phyloP scores from a whole-genome alignment of 2,329 filamentous ascomycete species.

The Eurotiales sp. region DNA sequence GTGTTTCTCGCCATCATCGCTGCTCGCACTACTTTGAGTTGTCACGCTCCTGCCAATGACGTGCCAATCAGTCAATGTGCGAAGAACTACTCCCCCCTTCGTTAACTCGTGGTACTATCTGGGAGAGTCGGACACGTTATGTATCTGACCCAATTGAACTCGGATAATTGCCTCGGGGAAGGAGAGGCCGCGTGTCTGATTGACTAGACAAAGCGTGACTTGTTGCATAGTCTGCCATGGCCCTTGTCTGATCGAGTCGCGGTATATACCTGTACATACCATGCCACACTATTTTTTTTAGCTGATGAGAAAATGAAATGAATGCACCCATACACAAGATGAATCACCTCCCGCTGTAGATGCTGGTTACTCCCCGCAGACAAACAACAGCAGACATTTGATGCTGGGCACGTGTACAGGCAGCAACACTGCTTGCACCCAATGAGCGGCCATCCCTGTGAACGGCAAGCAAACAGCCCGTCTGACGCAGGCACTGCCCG shows the following conservation, averaged over 20 bases:
- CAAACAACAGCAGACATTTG: too few species aligned
- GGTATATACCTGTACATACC: constrained; percentile 21
- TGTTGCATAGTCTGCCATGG: constrained; percentile 9
- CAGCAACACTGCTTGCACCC: background rate
- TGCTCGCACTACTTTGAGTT: constrained; percentile 93
- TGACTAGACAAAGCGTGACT: constrained; percentile 14
- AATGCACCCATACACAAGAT: background rate
- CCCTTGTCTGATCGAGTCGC: constrained; percentile 24
- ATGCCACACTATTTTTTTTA: background rate
- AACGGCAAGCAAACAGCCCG: background rate
- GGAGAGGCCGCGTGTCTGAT: constrained; percentile 13
- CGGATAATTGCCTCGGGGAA: constrained; percentile 9
- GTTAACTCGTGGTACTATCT: constrained; percentile 27
- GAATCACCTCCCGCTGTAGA: too few species aligned
- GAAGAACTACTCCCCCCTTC: constrained; percentile 58
- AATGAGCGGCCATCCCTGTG: constrained; percentile 2
- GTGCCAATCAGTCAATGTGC: constrained; percentile 97
- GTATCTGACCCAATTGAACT: constrained; percentile 4
- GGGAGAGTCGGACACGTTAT: constrained; percentile 16
- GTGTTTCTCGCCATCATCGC: too few species aligned
- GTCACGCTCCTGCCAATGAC: constrained; percentile 76
- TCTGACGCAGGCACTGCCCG: too few species aligned
- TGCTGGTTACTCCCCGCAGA: too few species aligned
- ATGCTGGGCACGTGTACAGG: background rate
- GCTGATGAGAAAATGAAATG: background rate